These are phyloP conservation scores for Cryptococcus wingfieldii DNA, from an alignment of 1,284 basidiomycete genomes.

Conservation along the genomic window DNA sequence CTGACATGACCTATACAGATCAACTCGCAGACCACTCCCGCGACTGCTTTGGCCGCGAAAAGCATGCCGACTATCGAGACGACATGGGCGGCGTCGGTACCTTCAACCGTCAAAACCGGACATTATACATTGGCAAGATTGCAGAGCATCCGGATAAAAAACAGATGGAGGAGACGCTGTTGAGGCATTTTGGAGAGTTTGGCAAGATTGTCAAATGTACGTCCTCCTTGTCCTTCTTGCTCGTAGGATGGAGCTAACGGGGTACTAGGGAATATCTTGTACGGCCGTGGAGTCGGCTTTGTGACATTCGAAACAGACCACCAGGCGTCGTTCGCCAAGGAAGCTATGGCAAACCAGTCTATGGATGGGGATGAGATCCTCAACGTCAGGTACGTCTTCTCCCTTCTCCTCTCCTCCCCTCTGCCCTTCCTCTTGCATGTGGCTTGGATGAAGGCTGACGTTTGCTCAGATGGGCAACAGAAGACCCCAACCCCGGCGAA, in stretches of 20 bases:
- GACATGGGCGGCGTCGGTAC: slow-evolving; percentile 99
- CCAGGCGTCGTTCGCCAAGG: slow-evolving; percentile 93
- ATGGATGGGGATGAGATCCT: slow-evolving; percentile 96
- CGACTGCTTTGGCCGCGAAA: slow-evolving; percentile 95
- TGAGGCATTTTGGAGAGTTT: slow-evolving; percentile 93
- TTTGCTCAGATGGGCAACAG: slow-evolving; percentile 71
- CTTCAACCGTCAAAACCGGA: slow-evolving; percentile 89
- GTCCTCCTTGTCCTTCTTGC: slow-evolving; percentile 41
- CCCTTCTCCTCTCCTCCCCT: not conserved
- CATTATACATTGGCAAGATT: slow-evolving; percentile 90
- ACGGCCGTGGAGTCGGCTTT: slow-evolving; percentile 93
- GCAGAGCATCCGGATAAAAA: slow-evolving; percentile 80
- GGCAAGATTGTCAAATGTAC: slow-evolving; percentile 88
- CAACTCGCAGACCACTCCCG: slow-evolving; percentile 83
- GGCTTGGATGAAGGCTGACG: not conserved
- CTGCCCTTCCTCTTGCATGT: not conserved
- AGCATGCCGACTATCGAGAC: slow-evolving; percentile 94
- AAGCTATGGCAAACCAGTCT: slow-evolving; percentile 98
- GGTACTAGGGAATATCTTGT: slow-evolving; percentile 73
- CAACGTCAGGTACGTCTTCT: slow-evolving; percentile 68
- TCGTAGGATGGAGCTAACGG: not conserved
- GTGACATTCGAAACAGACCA: slow-evolving; percentile 88
- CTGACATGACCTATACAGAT: slow-evolving; percentile 16
- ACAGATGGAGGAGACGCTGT: slow-evolving; percentile 85
- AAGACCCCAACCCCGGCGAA: slow-evolving; percentile 87